Percentiles rank a stretch among this genome's conserved stretches.
phyloP scores from a whole-genome alignment of 2,329 filamentous ascomycete species.

The Phialemonium atrogriseum region DNA sequence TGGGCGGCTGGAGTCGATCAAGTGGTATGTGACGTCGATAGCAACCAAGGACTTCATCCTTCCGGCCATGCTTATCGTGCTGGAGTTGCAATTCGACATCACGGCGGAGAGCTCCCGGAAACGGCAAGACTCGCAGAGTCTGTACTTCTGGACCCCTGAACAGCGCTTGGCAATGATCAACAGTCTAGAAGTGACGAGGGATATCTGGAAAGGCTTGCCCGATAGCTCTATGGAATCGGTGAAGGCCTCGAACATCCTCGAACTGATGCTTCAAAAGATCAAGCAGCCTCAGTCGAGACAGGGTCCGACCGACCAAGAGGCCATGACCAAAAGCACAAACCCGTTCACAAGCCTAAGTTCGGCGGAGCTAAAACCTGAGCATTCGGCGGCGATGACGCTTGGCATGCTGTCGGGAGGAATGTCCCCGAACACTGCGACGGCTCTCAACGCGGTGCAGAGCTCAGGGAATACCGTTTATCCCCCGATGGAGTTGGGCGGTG shows the following conservation, averaged over 20 bases:
- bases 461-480: slow-evolving; percentile 33
- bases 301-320: slow-evolving; percentile 20
- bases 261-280: slow-evolving; percentile 76
- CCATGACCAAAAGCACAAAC: too few relatives aligned
- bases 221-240: slow-evolving; percentile 81
- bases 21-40: slow-evolving; percentile 71
- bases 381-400: slow-evolving; percentile 31
- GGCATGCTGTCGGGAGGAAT: slow-evolving; percentile 32
- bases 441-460: slow-evolving; percentile 23
- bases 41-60: slow-evolving; percentile 81
- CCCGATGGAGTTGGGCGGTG: slow-evolving; percentile 32
- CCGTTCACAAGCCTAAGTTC: slow-evolving; percentile 8
- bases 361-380: slow-evolving; percentile 25
- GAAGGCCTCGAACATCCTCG: slow-evolving; percentile 75
- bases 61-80: slow-evolving; percentile 73
- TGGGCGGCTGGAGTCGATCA: slow-evolving; percentile 63
- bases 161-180: slow-evolving; percentile 68
- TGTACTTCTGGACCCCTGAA: slow-evolving; percentile 47
- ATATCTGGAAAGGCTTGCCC: slow-evolving; percentile 72
- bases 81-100: slow-evolving; percentile 71
- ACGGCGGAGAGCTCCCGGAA: slow-evolving; percentile 32
- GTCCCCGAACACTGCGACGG: slow-evolving; percentile 19
- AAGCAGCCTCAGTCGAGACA: slow-evolving; percentile 35
- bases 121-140: slow-evolving; percentile 32
- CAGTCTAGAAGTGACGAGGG: slow-evolving; percentile 61